Base-by-base conservation (phyloP, 1,284 basidiomycete genomes). In the Tremellales sp. region DNA sequence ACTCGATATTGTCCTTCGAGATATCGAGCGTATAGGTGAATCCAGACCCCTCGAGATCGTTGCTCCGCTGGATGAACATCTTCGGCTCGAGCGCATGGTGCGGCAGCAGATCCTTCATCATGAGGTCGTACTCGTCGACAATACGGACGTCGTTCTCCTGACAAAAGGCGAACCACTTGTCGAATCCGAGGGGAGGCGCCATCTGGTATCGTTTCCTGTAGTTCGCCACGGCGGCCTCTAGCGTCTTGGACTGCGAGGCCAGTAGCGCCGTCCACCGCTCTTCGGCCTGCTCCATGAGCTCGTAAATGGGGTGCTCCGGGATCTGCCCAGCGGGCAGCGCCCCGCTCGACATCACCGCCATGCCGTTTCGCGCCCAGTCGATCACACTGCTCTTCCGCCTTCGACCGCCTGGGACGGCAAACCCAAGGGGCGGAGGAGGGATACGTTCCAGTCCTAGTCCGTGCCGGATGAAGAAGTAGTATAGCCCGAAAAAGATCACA, bases 71-170 rank as follows among this genome's bases (percentile, higher is more conserved):
- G 13, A 64, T 53, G 39, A 68, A 69, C 27, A 56, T 58, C 2
- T 51, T 54, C 1, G 71, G 70, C n/a, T 50, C 38, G 5, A 73
- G 57, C 0, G 71, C 68, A 42, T 69, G 65, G 56, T 71, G 70
- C 1, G 68, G 63, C 26, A 71, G 40, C 0, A 72, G 24, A 49
- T 71, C 70, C 38, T 60, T 57, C 65, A 70, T 69, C 52, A 71
- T 61, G 39, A 66, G 61, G 51, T 73, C 69, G 53, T 67, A 73
- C 44, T 70, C 90, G 71, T 97, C 91, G 5, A 89, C 77, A 71
- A 97, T 81, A 60, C 82, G 81, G 51, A 90, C 83, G 18, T 79
- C 75, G 61, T 86, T 78, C 40, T 81, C 75, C 67, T 78, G 72
- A 26, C 83, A 84, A 69, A 90, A 95, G 40, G 73, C 60, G 48